phyloP scores from a whole-genome alignment of 805 yeast species.

The Vanderwaltozyma tropicalis region DNA sequence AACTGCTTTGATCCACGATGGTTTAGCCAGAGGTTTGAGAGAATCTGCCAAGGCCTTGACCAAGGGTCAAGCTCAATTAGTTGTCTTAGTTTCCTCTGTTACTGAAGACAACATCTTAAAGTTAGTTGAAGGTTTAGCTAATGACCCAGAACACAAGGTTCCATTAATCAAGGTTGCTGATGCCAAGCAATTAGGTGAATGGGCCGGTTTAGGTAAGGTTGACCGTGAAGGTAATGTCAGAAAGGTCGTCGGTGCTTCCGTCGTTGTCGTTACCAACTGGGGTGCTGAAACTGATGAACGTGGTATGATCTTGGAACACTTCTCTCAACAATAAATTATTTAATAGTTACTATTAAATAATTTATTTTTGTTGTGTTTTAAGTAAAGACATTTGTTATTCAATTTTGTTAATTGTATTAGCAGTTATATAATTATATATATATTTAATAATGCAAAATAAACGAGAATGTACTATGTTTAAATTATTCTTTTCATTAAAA shows the following conservation, averaged over 20 bases:
- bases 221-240: constrained; percentile 99
- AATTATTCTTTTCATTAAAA: constrained; percentile 4
- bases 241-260: constrained; percentile 99
- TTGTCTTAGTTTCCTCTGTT: constrained; percentile 96
- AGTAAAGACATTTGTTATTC: not conserved
- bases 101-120: constrained; percentile 94
- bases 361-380: not conserved
- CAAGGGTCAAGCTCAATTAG: constrained; percentile 94
- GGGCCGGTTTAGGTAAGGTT: constrained; percentile 99
- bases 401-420: too few species aligned
- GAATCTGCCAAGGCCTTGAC: constrained; percentile 99
- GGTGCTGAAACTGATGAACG: constrained; percentile 99
- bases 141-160: constrained; percentile 91
- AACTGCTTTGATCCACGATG: constrained; percentile 96
- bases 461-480: not conserved
- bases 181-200: constrained; percentile 99
- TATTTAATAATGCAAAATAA: too few species aligned
- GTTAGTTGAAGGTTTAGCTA: constrained; percentile 98
- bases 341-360: not conserved
- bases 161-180: constrained; percentile 99
- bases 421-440: too few species aligned
- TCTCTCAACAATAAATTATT: constrained; percentile 67
- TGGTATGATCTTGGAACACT: constrained; percentile 89
- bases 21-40: constrained; percentile 99
- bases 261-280: constrained; percentile 99